A percentile compares a stretch with the other conserved stretches of the same genome.
Evolutionary conservation across 495 filamentous ascomycete genomes (phyloP).

Genomic region (Trichodelitschia bisporula): DNA sequence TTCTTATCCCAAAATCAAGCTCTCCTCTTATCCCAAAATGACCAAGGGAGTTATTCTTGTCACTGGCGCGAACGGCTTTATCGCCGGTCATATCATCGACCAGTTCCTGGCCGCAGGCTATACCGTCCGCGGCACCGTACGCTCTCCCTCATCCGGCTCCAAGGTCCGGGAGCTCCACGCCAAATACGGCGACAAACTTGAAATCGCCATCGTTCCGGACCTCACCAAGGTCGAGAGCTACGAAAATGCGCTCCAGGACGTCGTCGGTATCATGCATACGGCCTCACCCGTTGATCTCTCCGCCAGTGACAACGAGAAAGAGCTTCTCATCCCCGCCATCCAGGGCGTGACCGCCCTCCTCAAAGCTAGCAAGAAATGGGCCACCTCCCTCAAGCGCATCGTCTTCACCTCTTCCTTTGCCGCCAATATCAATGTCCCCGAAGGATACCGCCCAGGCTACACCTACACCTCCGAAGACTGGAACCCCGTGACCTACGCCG

Average conservation of each 20-base stretch:
- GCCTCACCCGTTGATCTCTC: constrained; percentile 22
- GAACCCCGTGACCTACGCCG: constrained; percentile 30
- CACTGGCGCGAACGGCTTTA: constrained; percentile 8
- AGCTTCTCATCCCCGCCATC: constrained; percentile 17
- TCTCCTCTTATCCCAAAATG: too few relatives aligned
- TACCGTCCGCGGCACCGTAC: constrained; percentile 7
- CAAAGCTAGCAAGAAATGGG: constrained; percentile 20
- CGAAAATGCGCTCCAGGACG: constrained; percentile 9
- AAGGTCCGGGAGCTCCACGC: constrained; percentile 6
- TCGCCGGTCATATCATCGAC: constrained; percentile 6
- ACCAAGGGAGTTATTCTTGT: too few relatives aligned
- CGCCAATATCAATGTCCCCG: constrained; percentile 15
- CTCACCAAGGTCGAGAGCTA: constrained; percentile 4
- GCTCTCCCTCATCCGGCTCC: constrained; percentile 2
- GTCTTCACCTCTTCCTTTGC: constrained; percentile 26
- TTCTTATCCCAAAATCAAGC: too few relatives aligned
- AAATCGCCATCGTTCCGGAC: constrained; percentile 7
- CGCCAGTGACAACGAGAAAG: constrained; percentile 9
- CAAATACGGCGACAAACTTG: constrained; percentile 3
- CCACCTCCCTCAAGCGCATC: constrained; percentile 22
- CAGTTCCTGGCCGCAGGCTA: constrained; percentile 6
- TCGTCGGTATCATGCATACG: constrained; percentile 2
- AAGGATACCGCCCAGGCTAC: constrained; percentile 10
- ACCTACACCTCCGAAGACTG: constrained; percentile 13
- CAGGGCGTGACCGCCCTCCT: constrained; percentile 17